phyloP scores from a whole-genome alignment of 495 filamentous ascomycete species.

The Annulohypoxylon moriforme region DNA sequence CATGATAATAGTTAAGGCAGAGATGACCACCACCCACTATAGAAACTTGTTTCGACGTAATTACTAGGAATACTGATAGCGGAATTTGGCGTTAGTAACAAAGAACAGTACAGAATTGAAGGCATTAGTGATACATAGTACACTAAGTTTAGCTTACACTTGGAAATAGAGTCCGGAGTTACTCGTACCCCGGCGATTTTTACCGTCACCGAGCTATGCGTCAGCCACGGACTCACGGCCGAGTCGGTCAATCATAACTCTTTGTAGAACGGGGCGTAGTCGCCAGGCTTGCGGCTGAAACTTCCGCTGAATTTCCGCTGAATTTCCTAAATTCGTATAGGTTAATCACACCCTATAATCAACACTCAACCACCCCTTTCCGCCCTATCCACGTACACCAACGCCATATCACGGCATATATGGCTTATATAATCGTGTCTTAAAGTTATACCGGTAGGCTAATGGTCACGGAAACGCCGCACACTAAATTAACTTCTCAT shows the following conservation, averaged over 20 bases:
- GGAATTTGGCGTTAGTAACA: neutral
- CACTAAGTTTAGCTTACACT: slow-evolving; percentile 1
- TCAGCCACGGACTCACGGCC: slow-evolving; percentile 15
- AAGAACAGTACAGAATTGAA: neutral
- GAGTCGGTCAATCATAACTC: slow-evolving; percentile 9
- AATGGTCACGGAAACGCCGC: neutral
- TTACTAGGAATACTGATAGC: neutral
- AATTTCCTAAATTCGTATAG: slow-evolving; percentile 1
- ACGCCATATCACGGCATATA: neutral
- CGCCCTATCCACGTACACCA: neutral
- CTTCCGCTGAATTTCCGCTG: neutral
- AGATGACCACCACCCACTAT: slow-evolving; percentile 12
- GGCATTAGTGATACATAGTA: neutral
- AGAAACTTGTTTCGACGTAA: slow-evolving; percentile 7
- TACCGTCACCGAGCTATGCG: slow-evolving; percentile 31
- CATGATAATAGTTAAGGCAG: slow-evolving; percentile 10
- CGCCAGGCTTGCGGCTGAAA: slow-evolving; percentile 27
- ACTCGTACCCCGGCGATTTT: slow-evolving; percentile 32
- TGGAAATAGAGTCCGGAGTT: slow-evolving; percentile 31
- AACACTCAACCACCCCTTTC: neutral
- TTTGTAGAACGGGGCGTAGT: slow-evolving; percentile 13
- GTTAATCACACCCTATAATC: slow-evolving; percentile 14
- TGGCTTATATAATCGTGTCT: slow-evolving; percentile 21
- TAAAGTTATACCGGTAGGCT: neutral
- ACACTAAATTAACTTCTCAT: neutral